A percentile compares a stretch with the other conserved stretches of the same genome.
phyloP scores from a whole-genome alignment of 352 stramenopile genomes.

The Nothophytophthora sp. region DNA sequence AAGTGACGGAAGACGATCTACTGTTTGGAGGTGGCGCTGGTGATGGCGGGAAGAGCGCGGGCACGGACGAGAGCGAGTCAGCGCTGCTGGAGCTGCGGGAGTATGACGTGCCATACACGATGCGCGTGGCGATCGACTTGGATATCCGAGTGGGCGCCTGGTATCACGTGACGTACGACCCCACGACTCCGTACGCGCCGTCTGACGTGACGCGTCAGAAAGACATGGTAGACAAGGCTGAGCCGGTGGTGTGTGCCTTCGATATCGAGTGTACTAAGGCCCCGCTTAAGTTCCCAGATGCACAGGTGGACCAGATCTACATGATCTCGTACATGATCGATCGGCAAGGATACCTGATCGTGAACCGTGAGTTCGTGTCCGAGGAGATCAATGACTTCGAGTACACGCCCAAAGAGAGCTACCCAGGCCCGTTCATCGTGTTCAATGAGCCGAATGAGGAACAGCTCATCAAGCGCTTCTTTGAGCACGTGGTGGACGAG shows the following conservation, averaged over 20 bases:
- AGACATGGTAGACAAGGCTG: constrained; percentile 93
- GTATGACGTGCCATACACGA: constrained; percentile 98
- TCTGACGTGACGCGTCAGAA: constrained; percentile 51
- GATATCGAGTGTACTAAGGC: constrained; percentile 99
- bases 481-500: constrained; percentile 90
- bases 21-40: constrained; percentile 28
- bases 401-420: constrained; percentile 96
- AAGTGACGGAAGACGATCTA: constrained; percentile 45
- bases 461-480: constrained; percentile 85
- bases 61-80: constrained; percentile 67
- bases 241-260: constrained; percentile 97
- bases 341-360: constrained; percentile 95
- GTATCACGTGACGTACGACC: constrained; percentile 94
- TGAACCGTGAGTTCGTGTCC: constrained; percentile 96
- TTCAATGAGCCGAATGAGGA: constrained; percentile 95
- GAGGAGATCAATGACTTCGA: constrained; percentile 99
- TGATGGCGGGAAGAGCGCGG: constrained; percentile 8
- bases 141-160: constrained; percentile 96
- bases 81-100: constrained; percentile 93
- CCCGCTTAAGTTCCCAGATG: constrained; percentile 98
- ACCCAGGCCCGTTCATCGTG: constrained; percentile 93
- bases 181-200: constrained; percentile 53
- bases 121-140: constrained; percentile 96
- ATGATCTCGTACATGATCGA: constrained; percentile 99
- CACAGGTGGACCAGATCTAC: constrained; percentile 93